These are phyloP conservation scores for Termitomyces sp. DNA, from an alignment of 768 basidiomycete species.

Conservation along the genomic window DNA sequence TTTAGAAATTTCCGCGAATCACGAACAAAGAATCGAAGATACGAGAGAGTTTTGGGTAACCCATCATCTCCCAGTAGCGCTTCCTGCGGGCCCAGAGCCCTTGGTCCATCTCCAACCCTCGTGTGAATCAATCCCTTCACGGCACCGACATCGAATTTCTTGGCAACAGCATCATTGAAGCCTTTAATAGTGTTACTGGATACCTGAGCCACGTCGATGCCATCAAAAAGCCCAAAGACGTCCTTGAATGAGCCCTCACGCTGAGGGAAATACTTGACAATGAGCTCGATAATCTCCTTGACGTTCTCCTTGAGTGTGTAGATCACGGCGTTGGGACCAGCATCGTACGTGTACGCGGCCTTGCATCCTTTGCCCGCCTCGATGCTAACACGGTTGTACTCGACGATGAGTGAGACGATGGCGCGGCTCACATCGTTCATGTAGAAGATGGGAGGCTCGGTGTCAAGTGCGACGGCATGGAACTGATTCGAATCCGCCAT, in stretches of 20 bases:
- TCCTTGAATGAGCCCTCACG: conserved; percentile 65
- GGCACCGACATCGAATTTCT: conserved; percentile 64
- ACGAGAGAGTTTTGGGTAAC: conserved; percentile 46
- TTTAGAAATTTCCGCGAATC: too few relatives aligned
- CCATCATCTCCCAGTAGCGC: conserved; percentile 65
- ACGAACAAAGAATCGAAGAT: background rate
- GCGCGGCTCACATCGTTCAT: conserved; percentile 95
- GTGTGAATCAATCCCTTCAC: conserved; percentile 93
- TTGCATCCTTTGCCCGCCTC: conserved; percentile 51
- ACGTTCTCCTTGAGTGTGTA: conserved; percentile 79
- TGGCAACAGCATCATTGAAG: conserved; percentile 76
- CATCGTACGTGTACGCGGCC: conserved; percentile 99
- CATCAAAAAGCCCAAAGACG: conserved; percentile 57
- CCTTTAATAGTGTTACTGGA: conserved; percentile 54
- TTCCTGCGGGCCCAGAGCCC: conserved; percentile 56
- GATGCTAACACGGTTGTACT: conserved; percentile 81
- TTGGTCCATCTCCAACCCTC: conserved; percentile 86
- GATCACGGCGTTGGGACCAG: conserved; percentile 97
- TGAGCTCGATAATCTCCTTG: conserved; percentile 67
- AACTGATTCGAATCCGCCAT: conserved; percentile 99
- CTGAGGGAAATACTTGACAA: conserved; percentile 87
- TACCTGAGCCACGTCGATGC: conserved; percentile 25
- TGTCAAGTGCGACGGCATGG: conserved; percentile 97
- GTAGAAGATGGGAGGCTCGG: conserved; percentile 97
- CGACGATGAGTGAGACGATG: conserved; percentile 88